Evolutionary conservation across 2,329 filamentous ascomycete species (phyloP), one percentile per base, ranked within the genome.

Genomic region (Aureobasidium lini): DNA sequence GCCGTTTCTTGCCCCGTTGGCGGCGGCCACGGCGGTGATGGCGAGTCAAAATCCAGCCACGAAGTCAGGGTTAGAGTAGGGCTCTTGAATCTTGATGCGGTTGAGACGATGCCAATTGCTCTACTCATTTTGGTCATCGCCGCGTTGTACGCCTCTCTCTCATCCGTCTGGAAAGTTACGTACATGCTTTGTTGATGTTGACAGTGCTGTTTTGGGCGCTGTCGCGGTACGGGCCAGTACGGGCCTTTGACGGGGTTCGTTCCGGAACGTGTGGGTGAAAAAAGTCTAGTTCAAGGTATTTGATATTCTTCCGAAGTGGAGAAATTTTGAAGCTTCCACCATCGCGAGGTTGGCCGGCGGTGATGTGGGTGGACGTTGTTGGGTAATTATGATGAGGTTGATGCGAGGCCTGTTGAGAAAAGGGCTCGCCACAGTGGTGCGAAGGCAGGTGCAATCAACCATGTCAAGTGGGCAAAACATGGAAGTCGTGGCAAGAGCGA

Each of bases 191-290:
- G 16, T 50, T 50, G 34, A 11, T 40, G 48, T 29, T 28, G 36
- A 40, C 48, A 34, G 34, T 52, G 48, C 48, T 39, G 48, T 36
- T 40, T 31, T 52, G 36, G 18, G 48, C 47, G 16, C 47, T 50
- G 47, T 50, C 47, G 47, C 47, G 47, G 47, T 50, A 39, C 47
- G 47, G 47, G 47, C 47, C 47, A 50, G 47, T 34, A 39, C 18
- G 34, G 16, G 16, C 11, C 18, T 50, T 39, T 50, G 23, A 18
- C 48, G 48, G 36, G 36, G 23, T 40, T 13, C 7, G 13, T 36
- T 52, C 48, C 48, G 48, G 36, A 28, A 28, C 18, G 34, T 28
- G 34, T 10, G 8, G 48, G 34, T 29, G 48, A 1, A 23, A 13
- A 36, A 52, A 40, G 13, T 39, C 31, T 52, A n/a, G 11, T 11